These are phyloP conservation scores for Boletus smithii DNA, from an alignment of 1,284 basidiomycete genomes.

Conservation along the genomic window DNA sequence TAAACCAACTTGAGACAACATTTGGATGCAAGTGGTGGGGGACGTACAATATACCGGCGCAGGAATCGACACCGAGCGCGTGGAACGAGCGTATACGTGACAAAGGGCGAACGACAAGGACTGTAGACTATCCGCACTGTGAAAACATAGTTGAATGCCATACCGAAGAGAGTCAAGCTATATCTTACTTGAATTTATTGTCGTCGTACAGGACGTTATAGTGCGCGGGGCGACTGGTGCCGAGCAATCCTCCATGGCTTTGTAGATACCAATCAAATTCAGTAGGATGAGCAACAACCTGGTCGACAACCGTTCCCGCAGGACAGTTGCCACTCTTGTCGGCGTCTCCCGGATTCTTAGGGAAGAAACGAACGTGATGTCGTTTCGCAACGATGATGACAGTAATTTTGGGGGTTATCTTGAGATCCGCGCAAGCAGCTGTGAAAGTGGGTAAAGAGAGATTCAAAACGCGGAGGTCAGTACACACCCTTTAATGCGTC, in stretches of 20 bases:
- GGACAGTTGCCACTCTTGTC: conserved; percentile 71
- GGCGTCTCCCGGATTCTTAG: conserved; percentile 45
- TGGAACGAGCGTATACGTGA: conserved; percentile 79
- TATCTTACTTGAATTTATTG: conserved; percentile 47
- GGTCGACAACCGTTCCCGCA: conserved; percentile 73
- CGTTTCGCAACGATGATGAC: conserved; percentile 75
- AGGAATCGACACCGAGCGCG: conserved; percentile 79
- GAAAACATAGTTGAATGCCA: conserved; percentile 8
- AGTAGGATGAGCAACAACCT: conserved; percentile 65
- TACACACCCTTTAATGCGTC: conserved; percentile 51
- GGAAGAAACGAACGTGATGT: conserved; percentile 78
- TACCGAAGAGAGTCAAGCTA: background rate
- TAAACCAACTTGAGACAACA: conserved; percentile 28
- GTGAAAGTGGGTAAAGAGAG: conserved; percentile 15
- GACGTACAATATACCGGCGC: conserved; percentile 78
- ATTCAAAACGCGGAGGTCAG: background rate
- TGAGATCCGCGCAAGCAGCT: conserved; percentile 57
- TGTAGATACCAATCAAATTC: conserved; percentile 83
- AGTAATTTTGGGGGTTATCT: conserved; percentile 64
- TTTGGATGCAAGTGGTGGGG: background rate
- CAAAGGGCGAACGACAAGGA: conserved; percentile 72
- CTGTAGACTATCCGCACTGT: conserved; percentile 64
- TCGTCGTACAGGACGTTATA: conserved; percentile 65
- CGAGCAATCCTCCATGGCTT: conserved; percentile 67
- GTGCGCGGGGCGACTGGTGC: conserved; percentile 65